Base-by-base conservation (phyloP, 2,329 filamentous ascomycete species). In the Didymosphaeria variabile region DNA sequence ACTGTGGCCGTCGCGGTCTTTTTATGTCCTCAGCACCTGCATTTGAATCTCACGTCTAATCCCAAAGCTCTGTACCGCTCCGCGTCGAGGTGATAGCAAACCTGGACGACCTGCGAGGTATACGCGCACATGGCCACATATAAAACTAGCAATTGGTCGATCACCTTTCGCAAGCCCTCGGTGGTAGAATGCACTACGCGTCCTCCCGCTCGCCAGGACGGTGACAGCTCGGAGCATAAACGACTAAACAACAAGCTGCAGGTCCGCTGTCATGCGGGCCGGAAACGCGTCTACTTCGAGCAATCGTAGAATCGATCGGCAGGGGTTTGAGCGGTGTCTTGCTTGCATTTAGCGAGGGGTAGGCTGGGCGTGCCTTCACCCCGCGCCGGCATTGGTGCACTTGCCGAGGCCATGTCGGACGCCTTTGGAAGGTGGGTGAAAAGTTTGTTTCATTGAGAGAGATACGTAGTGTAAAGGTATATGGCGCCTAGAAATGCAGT, bases 381-480 rank as follows among this genome's bases (percentile, higher is more conserved):
- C 26, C 44, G 57, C 53, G 21, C 49, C 52, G 46, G 52, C 57
- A 61, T 61, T 65, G 62, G 63, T 55, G 21, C 49, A 59, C 59
- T 50, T 36, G 34, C 32, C 34, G 46, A 50, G 23, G 49, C 26
- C 36, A 44, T 8, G 26, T 21, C 6, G 15, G 47, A 26, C 38
- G 29, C 31, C n/a, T 44, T 19, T 1, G 55, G 59, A 49, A 57
- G 61, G 64, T 44, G 61, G 61, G 56, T 57, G 29, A 29, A 19
- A 40, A 10, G 45, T n/a, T 23, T 36, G n/a, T 52, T 36, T 52
- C 31, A 52, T 52, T n/a, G 29, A 21, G 47, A 36, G 10, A 23
- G 19, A 19, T 21, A 45, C 8, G 19, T 45, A 45, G 42, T n/a
- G 29, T 31, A 49, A 29, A 47, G 29, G 45, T 31, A 47, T 47